phyloP scores from a whole-genome alignment of 1,284 basidiomycete species.

The Porodaedalea pini region DNA sequence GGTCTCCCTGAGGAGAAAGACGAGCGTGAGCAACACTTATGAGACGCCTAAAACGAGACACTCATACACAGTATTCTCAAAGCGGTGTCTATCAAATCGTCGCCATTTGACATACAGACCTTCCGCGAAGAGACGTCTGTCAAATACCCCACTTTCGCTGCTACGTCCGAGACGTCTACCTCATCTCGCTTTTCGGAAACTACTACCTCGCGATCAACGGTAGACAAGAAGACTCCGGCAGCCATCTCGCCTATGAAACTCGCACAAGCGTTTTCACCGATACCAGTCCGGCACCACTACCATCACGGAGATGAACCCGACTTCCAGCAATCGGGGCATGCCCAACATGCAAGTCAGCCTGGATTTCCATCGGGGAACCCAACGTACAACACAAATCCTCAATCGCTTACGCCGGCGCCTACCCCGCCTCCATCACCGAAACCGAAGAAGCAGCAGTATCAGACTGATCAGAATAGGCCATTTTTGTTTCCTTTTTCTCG shows the following conservation, averaged over 20 bases:
- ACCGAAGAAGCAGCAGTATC: constrained; percentile 97
- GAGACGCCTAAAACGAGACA: constrained; percentile 5
- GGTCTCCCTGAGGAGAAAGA: constrained; percentile 64
- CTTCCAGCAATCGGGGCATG: constrained; percentile 29
- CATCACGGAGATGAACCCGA: constrained; percentile 71
- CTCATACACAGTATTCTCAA: constrained; percentile 15
- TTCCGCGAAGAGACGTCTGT: constrained; percentile 87
- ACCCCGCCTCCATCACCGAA: constrained; percentile 86
- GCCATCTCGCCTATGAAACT: constrained; percentile 43
- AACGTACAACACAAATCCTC: constrained; percentile 48
- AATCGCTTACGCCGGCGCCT: constrained; percentile 83
- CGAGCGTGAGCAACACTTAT: constrained; percentile 43
- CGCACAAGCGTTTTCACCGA: constrained; percentile 88
- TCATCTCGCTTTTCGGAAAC: constrained; percentile 40
- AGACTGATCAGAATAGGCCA: constrained; percentile 93
- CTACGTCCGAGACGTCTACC: constrained; percentile 44
- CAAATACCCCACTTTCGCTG: constrained; percentile 90
- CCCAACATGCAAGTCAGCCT: constrained; percentile 22
- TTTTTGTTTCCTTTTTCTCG: constrained; percentile 94
- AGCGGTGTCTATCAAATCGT: constrained; percentile 70
- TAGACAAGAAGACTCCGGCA: not conserved
- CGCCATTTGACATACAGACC: constrained; percentile 82
- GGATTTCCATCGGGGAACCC: constrained; percentile 46
- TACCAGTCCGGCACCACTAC: constrained; percentile 89
- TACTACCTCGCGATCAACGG: constrained; percentile 34